Evolutionary conservation across 805 yeast species (phyloP).

Genomic region (Sungouiozyma ichnusensis): DNA sequence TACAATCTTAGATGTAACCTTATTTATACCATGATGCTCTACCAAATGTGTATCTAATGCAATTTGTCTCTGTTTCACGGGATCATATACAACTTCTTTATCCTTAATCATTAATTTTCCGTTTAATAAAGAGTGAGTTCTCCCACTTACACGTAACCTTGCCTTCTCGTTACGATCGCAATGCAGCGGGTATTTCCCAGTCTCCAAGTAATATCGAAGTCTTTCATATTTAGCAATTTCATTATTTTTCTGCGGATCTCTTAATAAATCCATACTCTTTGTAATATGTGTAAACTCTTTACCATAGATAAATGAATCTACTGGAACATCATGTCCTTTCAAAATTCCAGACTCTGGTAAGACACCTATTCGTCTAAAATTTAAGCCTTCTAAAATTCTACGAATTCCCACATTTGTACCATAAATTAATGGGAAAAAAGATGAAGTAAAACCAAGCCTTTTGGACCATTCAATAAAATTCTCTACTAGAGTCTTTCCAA

Average conservation of each 20-base stretch:
- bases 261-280: constrained; percentile 22
- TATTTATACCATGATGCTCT: constrained; percentile 82
- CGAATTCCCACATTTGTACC: constrained; percentile 82
- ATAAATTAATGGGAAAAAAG: constrained; percentile 75
- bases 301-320: constrained; percentile 81
- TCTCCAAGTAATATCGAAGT: constrained; percentile 64
- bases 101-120: constrained; percentile 71
- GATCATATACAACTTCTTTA: constrained; percentile 73
- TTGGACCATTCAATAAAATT: constrained; percentile 89
- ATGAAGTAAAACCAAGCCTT: constrained; percentile 72
- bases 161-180: constrained; percentile 79
- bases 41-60: constrained; percentile 59
- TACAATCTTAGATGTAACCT: constrained; percentile 65
- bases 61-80: constrained; percentile 61
- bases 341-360: constrained; percentile 81
- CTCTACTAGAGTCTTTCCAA: constrained; percentile 76
- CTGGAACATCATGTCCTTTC: constrained; percentile 74
- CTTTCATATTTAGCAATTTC: constrained; percentile 53
- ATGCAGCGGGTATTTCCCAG: constrained; percentile 79
- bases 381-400: constrained; percentile 62
- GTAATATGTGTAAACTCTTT: constrained; percentile 52
- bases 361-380: constrained; percentile 70
- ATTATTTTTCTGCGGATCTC: constrained; percentile 19
- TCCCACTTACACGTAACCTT: constrained; percentile 61
- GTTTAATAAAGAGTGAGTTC: constrained; percentile 59